Evolutionary conservation across 83 land plant genomes (phyloP), one percentile per base, ranked within the genome.

Genomic region (Diphasiastrum complanatum): DNA sequence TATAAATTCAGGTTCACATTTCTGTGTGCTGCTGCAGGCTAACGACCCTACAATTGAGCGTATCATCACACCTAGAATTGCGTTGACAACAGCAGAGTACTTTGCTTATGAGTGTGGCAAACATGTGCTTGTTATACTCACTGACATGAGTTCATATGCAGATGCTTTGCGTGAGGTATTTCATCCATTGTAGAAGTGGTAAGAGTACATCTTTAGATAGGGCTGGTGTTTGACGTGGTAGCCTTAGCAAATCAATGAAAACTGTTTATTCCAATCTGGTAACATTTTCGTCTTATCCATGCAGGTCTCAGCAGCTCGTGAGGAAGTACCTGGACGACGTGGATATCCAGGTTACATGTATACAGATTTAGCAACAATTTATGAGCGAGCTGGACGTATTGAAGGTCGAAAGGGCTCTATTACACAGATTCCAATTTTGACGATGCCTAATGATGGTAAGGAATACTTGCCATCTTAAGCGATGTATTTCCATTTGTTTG

Each of bases 161-260:
- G 59, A 55, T 55, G 59, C 59, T 10, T 55, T 55, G 34, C 59
- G 59, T 26, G 59, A 55, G 59, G 59, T 55, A 55, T 55, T 31
- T 11, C 12, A 41, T 41, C n/a, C 1, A 0, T 27, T 0, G 30
- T 1, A 55, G 14, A 30, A 27, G 26, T 26, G 1, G 11, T 26
- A 27, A 11, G n/a, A 26, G 0, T n/a, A 18, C 19, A 18, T 10
- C 12, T 0, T 0, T 10, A 18, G 12, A 0, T 23, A 24, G 22
- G 19, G 16, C 12, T n/a, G n/a, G n/a, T 50, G 16, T 16, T 0
- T 41, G n/a, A 41, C 45, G 12, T 41, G 18, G n/a, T 14, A 41
- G 18, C n/a, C 45, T 18, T 41, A 0, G n/a, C n/a, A n/a, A n/a
- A n/a, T n/a, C n/a, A n/a, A n/a, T n/a, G n/a, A 41, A 41, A 14